Conservation (phyloP, 305 asterid species). For the Ajuga reptans region DNA sequence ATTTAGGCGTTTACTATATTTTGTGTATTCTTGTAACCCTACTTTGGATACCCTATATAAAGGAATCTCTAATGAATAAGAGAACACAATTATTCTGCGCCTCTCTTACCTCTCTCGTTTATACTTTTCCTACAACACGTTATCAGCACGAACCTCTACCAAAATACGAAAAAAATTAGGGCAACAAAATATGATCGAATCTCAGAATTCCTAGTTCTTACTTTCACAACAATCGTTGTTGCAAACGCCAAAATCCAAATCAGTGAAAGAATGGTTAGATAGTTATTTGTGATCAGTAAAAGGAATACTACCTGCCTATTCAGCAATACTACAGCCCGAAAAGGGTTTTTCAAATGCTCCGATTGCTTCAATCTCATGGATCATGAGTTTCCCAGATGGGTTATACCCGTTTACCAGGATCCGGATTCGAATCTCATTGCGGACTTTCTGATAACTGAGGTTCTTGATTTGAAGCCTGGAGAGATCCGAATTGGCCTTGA, state of each 20-base stretch:
- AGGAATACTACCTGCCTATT: conserved; percentile 34
- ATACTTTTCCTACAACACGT: too few relatives aligned
- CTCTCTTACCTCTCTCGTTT: too few relatives aligned
- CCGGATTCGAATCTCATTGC: conserved; percentile 29
- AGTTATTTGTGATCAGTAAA: background rate
- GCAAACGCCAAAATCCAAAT: conserved; percentile 12
- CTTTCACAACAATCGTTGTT: conserved; percentile 3
- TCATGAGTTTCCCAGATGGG: conserved; percentile 54
- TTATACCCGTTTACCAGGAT: conserved; percentile 29
- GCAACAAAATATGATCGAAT: conserved; percentile 20
- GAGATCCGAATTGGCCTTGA: conserved; percentile 53
- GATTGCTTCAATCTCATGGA: conserved; percentile 49
- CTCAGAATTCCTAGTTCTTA: conserved; percentile 8
- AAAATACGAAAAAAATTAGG: conserved; percentile 26
- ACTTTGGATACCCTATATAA: too few relatives aligned
- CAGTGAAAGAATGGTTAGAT: conserved; percentile 2
- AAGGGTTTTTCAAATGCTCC: conserved; percentile 55
- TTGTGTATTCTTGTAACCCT: too few relatives aligned
- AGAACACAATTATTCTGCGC: too few relatives aligned
- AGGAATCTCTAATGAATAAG: too few relatives aligned
- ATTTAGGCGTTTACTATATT: too few relatives aligned
- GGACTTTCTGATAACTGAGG: conserved; percentile 41
- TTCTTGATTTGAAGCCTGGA: conserved; percentile 41
- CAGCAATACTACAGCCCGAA: conserved; percentile 18
- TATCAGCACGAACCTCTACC: too few relatives aligned